Percentiles rank a stretch among this genome's conserved stretches.
Evolutionary conservation across 139 green algal species (phyloP).

Genomic region (Parachlorella kessleri): DNA sequence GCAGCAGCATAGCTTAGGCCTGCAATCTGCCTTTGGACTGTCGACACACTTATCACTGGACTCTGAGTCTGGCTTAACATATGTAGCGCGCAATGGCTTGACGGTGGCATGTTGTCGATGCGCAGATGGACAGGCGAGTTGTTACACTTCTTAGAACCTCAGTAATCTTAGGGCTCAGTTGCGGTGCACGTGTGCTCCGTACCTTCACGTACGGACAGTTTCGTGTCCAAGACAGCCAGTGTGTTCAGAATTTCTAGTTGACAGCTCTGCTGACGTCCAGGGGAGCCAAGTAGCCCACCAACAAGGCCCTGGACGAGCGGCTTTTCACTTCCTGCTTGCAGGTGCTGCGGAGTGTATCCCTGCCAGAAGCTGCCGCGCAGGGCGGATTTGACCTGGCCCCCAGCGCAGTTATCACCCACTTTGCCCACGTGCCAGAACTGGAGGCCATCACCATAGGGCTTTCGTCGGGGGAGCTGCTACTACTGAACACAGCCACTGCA

Average conservation of each 20-base stretch:
- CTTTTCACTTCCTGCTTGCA: no score
- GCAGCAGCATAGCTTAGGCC: neutral
- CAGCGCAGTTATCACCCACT: conserved; percentile 6
- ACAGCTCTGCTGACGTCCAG: no score
- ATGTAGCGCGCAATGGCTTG: neutral
- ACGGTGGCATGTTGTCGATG: neutral
- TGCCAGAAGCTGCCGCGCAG: neutral
- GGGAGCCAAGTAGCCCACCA: no score
- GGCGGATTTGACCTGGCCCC: neutral
- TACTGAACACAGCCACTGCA: conserved; percentile 39
- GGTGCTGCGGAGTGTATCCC: neutral
- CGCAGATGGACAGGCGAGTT: neutral
- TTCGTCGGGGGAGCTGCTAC: conserved; percentile 57
- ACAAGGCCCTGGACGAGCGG: no score
- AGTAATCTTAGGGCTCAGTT: no score
- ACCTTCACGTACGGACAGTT: no score
- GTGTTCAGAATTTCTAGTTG: no score
- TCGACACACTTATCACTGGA: neutral
- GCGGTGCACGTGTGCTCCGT: no score
- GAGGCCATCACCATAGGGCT: conserved; percentile 59
- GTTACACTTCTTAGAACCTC: no score
- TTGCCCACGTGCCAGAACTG: conserved; percentile 52
- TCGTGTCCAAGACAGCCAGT: no score
- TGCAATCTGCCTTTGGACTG: neutral
- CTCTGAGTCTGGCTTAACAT: neutral